Evolutionary conservation across 2,329 filamentous ascomycete species (phyloP).

Genomic region (Xylaria sp.): DNA sequence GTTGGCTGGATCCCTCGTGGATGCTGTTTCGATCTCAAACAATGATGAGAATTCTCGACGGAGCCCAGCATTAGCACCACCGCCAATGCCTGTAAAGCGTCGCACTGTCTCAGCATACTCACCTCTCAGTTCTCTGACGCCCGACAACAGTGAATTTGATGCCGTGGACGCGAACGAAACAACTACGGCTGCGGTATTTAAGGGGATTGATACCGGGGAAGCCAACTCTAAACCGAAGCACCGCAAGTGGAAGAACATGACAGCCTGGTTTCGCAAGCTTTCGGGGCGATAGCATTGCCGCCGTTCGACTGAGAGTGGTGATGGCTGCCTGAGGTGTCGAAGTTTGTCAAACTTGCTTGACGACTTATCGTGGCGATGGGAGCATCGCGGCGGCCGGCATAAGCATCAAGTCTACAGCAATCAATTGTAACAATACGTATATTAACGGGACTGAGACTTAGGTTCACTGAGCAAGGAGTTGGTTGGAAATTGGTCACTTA

Average conservation of each 20-base stretch:
- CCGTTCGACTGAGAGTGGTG: background rate
- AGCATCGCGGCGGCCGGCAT: background rate
- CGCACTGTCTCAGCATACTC: slow-evolving; percentile 34
- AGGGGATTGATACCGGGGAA: background rate
- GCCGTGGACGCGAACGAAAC: background rate
- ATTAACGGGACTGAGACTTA: background rate
- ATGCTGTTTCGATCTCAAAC: background rate
- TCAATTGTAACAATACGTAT: slow-evolving; percentile 18
- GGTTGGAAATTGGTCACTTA: background rate
- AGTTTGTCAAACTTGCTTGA: background rate
- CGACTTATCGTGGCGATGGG: background rate
- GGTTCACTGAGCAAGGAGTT: slow-evolving; percentile 13
- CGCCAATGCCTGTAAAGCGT: slow-evolving; percentile 28
- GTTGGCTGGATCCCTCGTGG: slow-evolving; percentile 29
- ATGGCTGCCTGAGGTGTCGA: background rate
- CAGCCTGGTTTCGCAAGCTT: slow-evolving; percentile 43
- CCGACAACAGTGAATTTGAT: slow-evolving; percentile 10
- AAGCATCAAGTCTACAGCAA: background rate
- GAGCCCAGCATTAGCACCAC: slow-evolving; percentile 24
- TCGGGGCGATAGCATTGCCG: slow-evolving; percentile 40
- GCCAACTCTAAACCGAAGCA: slow-evolving; percentile 23
- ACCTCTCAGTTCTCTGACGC: slow-evolving; percentile 20
- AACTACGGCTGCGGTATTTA: background rate
- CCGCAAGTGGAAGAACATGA: slow-evolving; percentile 40
- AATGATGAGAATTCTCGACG: slow-evolving; percentile 14